These are phyloP conservation scores for Fusarium tuaranense DNA, from an alignment of 2,329 filamentous ascomycete species.

Conservation along the genomic window DNA sequence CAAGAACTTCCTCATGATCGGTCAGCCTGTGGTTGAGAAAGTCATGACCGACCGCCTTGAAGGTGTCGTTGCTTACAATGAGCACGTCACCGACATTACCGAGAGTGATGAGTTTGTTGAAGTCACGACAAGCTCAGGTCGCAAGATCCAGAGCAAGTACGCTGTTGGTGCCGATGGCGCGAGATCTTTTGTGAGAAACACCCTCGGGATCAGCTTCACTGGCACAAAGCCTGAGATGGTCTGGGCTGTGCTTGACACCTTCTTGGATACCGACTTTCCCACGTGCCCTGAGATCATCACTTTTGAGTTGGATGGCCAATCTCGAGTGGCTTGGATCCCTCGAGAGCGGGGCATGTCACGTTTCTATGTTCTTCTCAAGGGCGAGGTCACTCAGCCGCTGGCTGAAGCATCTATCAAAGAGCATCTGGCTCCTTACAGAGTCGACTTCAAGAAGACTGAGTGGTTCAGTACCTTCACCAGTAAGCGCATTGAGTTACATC, in stretches of 20 bases:
- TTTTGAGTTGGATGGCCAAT: constrained; percentile 58
- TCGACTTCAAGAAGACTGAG: constrained; percentile 58
- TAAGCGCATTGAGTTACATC: constrained; percentile 30
- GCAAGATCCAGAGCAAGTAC: constrained; percentile 53
- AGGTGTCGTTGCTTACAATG: constrained; percentile 51
- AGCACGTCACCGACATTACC: constrained; percentile 61
- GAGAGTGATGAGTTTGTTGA: constrained; percentile 65
- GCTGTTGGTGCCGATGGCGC: constrained; percentile 66
- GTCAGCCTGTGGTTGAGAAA: constrained; percentile 59
- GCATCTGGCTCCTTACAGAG: constrained; percentile 57
- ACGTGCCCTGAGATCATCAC: constrained; percentile 60
- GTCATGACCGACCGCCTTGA: constrained; percentile 52
- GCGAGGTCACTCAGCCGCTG: constrained; percentile 54
- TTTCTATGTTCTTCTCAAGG: constrained; percentile 61
- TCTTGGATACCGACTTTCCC: constrained; percentile 62
- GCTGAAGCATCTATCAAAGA: constrained; percentile 56
- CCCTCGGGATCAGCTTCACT: constrained; percentile 54
- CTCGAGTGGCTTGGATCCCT: constrained; percentile 61
- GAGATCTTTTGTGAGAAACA: constrained; percentile 58
- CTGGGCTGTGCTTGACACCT: constrained; percentile 62
- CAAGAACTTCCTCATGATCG: constrained; percentile 64
- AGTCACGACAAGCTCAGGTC: constrained; percentile 49
- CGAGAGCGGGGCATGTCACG: constrained; percentile 59
- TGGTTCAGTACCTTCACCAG: constrained; percentile 64
- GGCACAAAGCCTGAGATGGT: constrained; percentile 63